Evolutionary conservation across 331 rosid species (phyloP), one percentile per base, ranked within the genome.

Genomic region (Arachis monticola): DNA sequence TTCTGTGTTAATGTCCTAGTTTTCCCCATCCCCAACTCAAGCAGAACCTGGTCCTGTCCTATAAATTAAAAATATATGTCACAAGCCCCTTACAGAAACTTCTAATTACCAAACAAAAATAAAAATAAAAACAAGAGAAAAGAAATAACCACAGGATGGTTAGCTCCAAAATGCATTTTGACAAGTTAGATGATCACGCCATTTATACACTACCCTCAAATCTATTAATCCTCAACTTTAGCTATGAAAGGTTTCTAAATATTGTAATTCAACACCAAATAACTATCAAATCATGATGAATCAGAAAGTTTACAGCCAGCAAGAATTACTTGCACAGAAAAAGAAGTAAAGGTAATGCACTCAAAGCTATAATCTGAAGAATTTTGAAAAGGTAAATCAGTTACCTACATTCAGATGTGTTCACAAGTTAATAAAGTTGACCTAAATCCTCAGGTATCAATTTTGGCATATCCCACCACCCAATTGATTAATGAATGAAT

Each of bases 11-110:
- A 47, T 68, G 42, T 81, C 67, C 69, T 76, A 13, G 57, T 77
- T 78, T 82, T 82, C 79, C 64, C 77, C 83, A 77, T 84, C 65
- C 79, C 85, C 75, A 79, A 77, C 41, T 83, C 77, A 10, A 69
- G 87, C 80, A 95, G 84, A 66, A 78, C 85, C 61, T 80, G 84
- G 77, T 85, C 85, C 99, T 95, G 98, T 83, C 84, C 83, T 61
- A 88, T 81, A 81, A 13, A 14, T 75, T 45, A 47, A 72, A 83
- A 75, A 71, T 30, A 79, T 52, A 70, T 66, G 63, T 83, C 80
- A 81, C 74, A 53, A 69, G 17, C 22, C 74, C 67, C 75, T 27
- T 70, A 66, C 10, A 58, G 65, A 80, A 69, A 52, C 31, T 14
- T 50, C 13, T 55, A 78, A 12, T 70, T 64, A 30, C 45, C 9